Base-by-base conservation (phyloP, 805 yeast species). In the Candida chauliodis region DNA sequence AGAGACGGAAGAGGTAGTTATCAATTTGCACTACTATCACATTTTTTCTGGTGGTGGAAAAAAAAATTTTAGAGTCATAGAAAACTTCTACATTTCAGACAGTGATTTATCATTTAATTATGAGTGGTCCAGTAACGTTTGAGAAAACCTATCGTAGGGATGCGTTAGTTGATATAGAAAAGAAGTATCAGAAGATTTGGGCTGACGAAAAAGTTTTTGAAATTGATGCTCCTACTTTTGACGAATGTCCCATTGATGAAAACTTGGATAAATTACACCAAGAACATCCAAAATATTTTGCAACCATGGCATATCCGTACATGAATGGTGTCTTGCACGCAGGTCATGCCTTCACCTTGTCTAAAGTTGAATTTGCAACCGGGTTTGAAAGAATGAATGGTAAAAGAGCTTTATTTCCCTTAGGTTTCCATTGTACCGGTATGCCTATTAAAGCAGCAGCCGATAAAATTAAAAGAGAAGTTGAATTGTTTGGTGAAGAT, bases 341-440 rank as follows among this genome's bases (percentile, higher is more conserved):
- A 35, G 99, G 99, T 43, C 99, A 93, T 63, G 79, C 89, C 51
- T 93, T 91, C 71, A 93, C 98, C 25, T 72, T 91, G 47, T 87
- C 97, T 37, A 93, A 93, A 68, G 91, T 80, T 37, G 99, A 93
- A 63, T 93, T 83, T 59, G 81, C 90, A 32, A 73, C 85, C 40
- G 98, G 98, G 39, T 93, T 84, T 58, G 96, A 93, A 71, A 81
- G 97, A 67, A 84, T 93, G 91, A 76, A 76, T 56, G 98, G 97
- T 49, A 87, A 84, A 66, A 77, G 84, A 52, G 96, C 96, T 25
- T 70, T 90, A 44, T 93, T 87, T 69, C 98, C 99, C 36, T 75
- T 93, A 41, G 99, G 99, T 35, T 93, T 91, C 83, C 99, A 93
- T 67, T 93, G 99, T 76, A 93, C 99, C 24, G 99, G 99, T 74